Evolutionary conservation across 805 yeast genomes (phyloP), one percentile per base, ranked within the genome.

Genomic region (Metschnikowia reukaufii): DNA sequence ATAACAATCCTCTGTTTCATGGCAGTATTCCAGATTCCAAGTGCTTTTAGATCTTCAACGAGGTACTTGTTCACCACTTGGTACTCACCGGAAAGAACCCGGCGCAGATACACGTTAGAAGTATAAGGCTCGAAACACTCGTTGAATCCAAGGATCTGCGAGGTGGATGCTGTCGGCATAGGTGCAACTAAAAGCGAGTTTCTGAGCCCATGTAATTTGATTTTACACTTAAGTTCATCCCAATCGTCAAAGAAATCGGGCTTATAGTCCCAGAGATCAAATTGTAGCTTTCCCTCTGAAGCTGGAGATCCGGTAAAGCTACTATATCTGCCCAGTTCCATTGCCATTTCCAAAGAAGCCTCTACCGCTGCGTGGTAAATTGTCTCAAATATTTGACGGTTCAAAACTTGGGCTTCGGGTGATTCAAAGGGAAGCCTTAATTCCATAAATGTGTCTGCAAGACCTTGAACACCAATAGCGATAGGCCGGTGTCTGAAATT

Each of bases 151-250:
- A 92, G 74, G 42, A 92, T 91, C 72, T 90, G 97, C 3, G 98
- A 92, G 1, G 98, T 92, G 1, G 97, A 89, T 1, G 98, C 98
- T 15, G 98, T 92, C 36, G 98, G 98, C 98, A 92, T 92, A 44
- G 97, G 94, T 1, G 95, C 97, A 29, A 91, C 87, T 15, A 91
- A 66, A 47, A 92, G 70, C 4, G 97, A 92, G 72, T 92, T 92
- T 61, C 97, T 75, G 35, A 92, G 59, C 39, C 98, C 98, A 59
- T 81, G 67, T 51, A 69, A 65, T 42, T 69, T 68, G 50, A 92
- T 74, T 34, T 79, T 70, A 9, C 68, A 70, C 67, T 86, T 89
- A 57, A 89, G 66, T 6, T 66, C 52, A 53, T 80, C 86, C 98
- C 98, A 92, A 58, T 92, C 95, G 35, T 57, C 49, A 81, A 90